Conservation (phyloP, 1,139 yeast genomes). For the Zhuliangozyma parablackwelliae region DNA sequence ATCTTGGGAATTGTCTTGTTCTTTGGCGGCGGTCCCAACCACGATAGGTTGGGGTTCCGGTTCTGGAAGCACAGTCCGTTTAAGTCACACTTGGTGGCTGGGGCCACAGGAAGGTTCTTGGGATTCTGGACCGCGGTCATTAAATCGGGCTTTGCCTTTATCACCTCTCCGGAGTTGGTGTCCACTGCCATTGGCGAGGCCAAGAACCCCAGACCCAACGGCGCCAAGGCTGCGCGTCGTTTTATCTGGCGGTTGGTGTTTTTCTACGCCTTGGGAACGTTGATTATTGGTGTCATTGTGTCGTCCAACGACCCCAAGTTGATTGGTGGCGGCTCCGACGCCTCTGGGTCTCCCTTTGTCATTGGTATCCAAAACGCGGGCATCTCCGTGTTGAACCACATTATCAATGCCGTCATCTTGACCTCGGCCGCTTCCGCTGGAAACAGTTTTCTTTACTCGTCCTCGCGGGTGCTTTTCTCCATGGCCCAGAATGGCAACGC, state of each 20-base stretch:
- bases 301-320: slow-evolving; percentile 28
- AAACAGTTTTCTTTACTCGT: slow-evolving; percentile 68
- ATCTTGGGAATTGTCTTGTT: slow-evolving; percentile 41
- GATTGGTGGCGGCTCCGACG: slow-evolving; percentile 31
- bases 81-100: slow-evolving; percentile 37
- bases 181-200: slow-evolving; percentile 41
- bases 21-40: slow-evolving; percentile 54
- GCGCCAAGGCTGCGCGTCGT: slow-evolving; percentile 43
- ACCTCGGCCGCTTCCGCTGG: slow-evolving; percentile 70
- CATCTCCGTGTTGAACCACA: slow-evolving; percentile 56
- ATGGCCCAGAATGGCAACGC: slow-evolving; percentile 61
- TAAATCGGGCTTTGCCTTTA: slow-evolving; percentile 38
- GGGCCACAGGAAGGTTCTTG: slow-evolving; percentile 55
- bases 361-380: slow-evolving; percentile 55
- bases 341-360: slow-evolving; percentile 50
- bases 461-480: slow-evolving; percentile 65
- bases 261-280: slow-evolving; percentile 44
- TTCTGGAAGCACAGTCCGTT: slow-evolving; percentile 60
- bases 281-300: slow-evolving; percentile 46
- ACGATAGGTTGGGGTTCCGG: slow-evolving; percentile 56
- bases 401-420: slow-evolving; percentile 65
- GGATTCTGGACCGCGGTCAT: slow-evolving; percentile 39
- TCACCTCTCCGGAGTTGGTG: slow-evolving; percentile 34
- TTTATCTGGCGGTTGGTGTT: slow-evolving; percentile 45
- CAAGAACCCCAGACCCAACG: slow-evolving; percentile 39